A percentile compares a stretch with the other conserved stretches of the same genome.
Conservation (phyloP, 2,329 filamentous ascomycete species). For the Camptophora hylomeconis region DNA sequence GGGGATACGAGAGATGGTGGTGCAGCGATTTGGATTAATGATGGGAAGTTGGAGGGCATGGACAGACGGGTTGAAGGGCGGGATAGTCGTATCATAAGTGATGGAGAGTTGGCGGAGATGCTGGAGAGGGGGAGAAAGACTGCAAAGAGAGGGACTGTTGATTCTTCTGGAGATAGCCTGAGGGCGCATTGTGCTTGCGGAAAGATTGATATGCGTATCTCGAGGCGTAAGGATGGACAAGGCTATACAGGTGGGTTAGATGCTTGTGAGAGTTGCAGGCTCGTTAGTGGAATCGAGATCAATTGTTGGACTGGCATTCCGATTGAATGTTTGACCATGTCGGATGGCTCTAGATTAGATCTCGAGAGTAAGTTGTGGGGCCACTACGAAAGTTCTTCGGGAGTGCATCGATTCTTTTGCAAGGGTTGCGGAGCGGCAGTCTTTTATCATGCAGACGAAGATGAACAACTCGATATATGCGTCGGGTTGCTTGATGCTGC, state of each 20-base stretch:
- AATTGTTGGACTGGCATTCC: constrained; percentile 9
- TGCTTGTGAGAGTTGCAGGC: no score
- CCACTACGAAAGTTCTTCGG: constrained; percentile 9
- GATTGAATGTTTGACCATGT: constrained; percentile 1
- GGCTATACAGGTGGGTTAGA: no score
- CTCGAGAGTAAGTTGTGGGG: no score
- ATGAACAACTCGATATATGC: constrained; percentile 9
- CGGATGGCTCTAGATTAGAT: no score
- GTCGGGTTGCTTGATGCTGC: constrained; percentile 9
- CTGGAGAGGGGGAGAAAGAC: constrained; percentile 1
- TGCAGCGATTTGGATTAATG: constrained; percentile 12
- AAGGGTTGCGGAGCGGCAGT: constrained; percentile 9
- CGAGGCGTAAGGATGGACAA: no score
- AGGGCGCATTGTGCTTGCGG: constrained; percentile 8
- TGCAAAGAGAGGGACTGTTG: not conserved
- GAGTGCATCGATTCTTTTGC: constrained; percentile 13
- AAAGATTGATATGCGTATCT: no score
- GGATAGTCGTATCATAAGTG: constrained; percentile 7
- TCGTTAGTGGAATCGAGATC: constrained; percentile 11
- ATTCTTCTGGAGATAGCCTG: constrained; percentile 4
- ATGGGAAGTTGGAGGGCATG: constrained; percentile 8
- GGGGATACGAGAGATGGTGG: constrained; percentile 14
- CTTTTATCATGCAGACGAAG: constrained; percentile 9
- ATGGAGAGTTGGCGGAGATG: constrained; percentile 5
- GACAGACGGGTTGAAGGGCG: constrained; percentile 8